A percentile compares a stretch with the other conserved stretches of the same genome.
Conservation (phyloP, 1,139 yeast species). For the Candida pseudoviswanathii region DNA sequence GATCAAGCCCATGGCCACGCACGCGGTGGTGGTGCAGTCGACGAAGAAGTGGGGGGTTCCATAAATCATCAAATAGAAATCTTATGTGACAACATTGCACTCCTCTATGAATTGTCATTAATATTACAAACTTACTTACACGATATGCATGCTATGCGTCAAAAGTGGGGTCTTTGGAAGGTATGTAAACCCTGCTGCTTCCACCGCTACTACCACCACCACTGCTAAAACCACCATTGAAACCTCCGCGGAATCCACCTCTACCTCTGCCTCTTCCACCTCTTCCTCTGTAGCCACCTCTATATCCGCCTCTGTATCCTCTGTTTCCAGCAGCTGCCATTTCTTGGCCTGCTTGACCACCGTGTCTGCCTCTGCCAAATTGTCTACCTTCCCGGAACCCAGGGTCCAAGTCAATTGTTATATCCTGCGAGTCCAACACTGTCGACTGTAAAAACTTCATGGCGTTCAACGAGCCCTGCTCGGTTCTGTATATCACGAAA, state of each 20-base stretch:
- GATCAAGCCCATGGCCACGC: too few relatives aligned
- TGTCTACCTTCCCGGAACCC: constrained; percentile 95
- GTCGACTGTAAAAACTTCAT: constrained; percentile 81
- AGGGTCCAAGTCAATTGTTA: constrained; percentile 89
- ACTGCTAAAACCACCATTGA: constrained; percentile 25
- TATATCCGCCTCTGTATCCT: constrained; percentile 21
- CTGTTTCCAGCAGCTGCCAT: constrained; percentile 27
- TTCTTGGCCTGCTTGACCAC: constrained; percentile 72
- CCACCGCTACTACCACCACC: constrained; percentile 27
- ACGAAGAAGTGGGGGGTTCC: too few relatives aligned
- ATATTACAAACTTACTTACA: too few relatives aligned
- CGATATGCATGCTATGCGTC: constrained; percentile 9
- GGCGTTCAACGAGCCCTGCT: constrained; percentile 75
- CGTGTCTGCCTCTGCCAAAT: constrained; percentile 87
- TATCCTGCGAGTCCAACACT: constrained; percentile 73
- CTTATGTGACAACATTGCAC: too few relatives aligned
- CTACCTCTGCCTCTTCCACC: constrained; percentile 22
- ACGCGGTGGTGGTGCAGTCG: too few relatives aligned
- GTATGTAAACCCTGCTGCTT: constrained; percentile 33
- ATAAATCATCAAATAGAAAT: too few relatives aligned
- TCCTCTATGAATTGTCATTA: too few relatives aligned
- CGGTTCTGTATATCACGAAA: constrained; percentile 73
- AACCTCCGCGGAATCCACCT: constrained; percentile 29
- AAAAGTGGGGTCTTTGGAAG: constrained; percentile 22
- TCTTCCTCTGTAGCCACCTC: constrained; percentile 33